Evolutionary conservation across 768 basidiomycete genomes (phyloP).

Genomic region (Cystofilobasidium bisporidii): DNA sequence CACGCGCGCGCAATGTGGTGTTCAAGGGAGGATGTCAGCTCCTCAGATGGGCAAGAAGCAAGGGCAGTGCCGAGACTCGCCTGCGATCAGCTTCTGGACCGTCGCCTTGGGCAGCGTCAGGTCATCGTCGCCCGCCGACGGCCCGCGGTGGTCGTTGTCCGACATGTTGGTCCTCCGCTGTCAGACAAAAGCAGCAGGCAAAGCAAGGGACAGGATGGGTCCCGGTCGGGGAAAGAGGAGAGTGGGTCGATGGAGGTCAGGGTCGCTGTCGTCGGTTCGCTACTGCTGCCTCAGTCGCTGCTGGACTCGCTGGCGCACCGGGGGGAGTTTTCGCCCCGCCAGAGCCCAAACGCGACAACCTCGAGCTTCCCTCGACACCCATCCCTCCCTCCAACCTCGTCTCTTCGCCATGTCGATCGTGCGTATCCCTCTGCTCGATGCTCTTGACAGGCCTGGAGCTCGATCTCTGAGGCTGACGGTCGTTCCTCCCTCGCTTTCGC

Average conservation of each 20-base stretch:
- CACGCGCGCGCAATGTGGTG: too few species aligned
- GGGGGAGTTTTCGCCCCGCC: neutral
- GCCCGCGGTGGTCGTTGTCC: conserved; percentile 7
- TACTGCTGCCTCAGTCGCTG: too few species aligned
- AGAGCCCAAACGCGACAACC: neutral
- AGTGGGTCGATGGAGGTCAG: neutral
- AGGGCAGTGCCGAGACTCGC: conserved; percentile 46
- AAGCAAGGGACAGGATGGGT: too few species aligned
- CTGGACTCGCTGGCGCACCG: neutral
- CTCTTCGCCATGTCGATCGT: conserved; percentile 8
- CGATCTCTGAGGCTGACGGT: neutral
- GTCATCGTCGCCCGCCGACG: conserved; percentile 64
- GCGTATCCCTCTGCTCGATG: neutral
- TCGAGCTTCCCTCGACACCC: neutral
- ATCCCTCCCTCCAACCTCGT: neutral
- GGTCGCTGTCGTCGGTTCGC: too few species aligned
- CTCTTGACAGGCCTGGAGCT: neutral
- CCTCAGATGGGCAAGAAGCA: too few species aligned
- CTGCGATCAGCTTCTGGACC: conserved; percentile 90
- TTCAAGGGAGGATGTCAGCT: too few species aligned
- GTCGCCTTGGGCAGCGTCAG: conserved; percentile 93
- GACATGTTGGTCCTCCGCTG: neutral
- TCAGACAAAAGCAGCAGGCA: neutral
- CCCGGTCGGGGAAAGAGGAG: neutral
- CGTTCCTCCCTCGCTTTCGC: neutral